These are phyloP conservation scores for Cercospora sp. DNA, from an alignment of 2,329 filamentous ascomycete genomes.

Conservation along the genomic window DNA sequence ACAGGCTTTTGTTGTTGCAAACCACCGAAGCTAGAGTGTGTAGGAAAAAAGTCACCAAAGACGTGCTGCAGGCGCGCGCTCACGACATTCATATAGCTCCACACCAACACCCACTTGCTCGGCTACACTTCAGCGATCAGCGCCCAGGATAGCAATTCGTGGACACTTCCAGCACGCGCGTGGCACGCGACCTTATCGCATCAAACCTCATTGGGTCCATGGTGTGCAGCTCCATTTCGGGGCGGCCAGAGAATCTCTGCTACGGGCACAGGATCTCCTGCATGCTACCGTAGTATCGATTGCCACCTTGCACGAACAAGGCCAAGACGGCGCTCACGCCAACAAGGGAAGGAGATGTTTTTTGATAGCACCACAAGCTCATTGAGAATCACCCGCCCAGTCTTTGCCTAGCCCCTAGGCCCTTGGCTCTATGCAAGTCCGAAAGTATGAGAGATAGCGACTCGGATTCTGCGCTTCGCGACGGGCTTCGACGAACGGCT, in stretches of 20 bases:
- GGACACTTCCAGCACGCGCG: slow-evolving; percentile 19
- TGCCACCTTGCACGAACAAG: slow-evolving; percentile 8
- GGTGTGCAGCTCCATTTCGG: not conserved
- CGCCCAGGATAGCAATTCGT: slow-evolving; percentile 19
- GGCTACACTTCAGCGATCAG: slow-evolving; percentile 18
- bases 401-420: slow-evolving; percentile 5
- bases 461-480: not conserved
- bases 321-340: slow-evolving; percentile 27
- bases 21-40: not conserved
- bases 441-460: not conserved
- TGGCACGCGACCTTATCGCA: slow-evolving; percentile 26
- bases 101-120: not conserved
- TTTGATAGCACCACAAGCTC: slow-evolving; percentile 17
- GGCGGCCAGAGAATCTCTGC: not conserved
- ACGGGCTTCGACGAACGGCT: slow-evolving; percentile 2
- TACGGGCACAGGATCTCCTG: slow-evolving; percentile 13
- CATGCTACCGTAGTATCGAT: slow-evolving; percentile 24
- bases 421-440: not conserved
- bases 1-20: not conserved
- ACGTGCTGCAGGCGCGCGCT: slow-evolving; percentile 1
- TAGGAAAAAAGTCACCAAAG: not conserved
- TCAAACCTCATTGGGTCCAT: slow-evolving; percentile 13
- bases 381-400: not conserved
- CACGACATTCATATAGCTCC: slow-evolving; percentile 16
- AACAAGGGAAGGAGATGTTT: slow-evolving; percentile 24